Evolutionary conservation across 2,329 filamentous ascomycete species (phyloP), one percentile per base, ranked within the genome.

Genomic region (Verticillium nubilum): DNA sequence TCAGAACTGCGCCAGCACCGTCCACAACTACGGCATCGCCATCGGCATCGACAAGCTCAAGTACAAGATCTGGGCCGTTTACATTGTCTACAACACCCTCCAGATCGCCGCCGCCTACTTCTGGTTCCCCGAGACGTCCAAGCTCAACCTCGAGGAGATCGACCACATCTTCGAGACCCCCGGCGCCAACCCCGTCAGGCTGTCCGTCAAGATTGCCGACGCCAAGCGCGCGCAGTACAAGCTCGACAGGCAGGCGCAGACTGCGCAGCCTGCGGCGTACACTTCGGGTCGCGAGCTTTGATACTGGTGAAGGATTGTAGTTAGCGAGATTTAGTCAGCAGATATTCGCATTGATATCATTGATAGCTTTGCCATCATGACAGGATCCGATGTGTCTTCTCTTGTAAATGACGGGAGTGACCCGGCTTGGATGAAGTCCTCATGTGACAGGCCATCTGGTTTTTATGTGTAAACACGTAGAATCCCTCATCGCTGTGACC

Each of bases 101-200:
- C 78, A 80, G 65, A 68, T 82, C n/a, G 64, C 75, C 3, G 64
- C 75, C 7, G 73, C 73, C 0, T 83, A 79, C 63, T 81, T 81
- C 57, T 71, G 80, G 61, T 84, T 83, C 66, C 80, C 80, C 0
- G 81, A 83, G 66, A 83, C 80, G 12, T 76, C 76, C 52, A 73
- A 73, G 23, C 67, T 81, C 35, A 77, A 73, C 25, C 72, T 85
- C 52, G 82, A 85, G 67, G 81, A 85, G 69, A 85, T 85, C 56
- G 81, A 85, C 63, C 78, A 78, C 52, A 82, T 86, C 59, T 86
- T 86, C 60, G 62, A 63, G 57, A 63, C 62, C 3, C 27, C 58
- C 4, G 58, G 60, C 28, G 56, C 60, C 2, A 47, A 59, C 42
- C 62, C 62, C 23, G 58, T 62, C 13, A 60, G 62, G 57, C 56